phyloP scores from a whole-genome alignment of 164 flowering plant genomes.

The Vitis rupestris region DNA sequence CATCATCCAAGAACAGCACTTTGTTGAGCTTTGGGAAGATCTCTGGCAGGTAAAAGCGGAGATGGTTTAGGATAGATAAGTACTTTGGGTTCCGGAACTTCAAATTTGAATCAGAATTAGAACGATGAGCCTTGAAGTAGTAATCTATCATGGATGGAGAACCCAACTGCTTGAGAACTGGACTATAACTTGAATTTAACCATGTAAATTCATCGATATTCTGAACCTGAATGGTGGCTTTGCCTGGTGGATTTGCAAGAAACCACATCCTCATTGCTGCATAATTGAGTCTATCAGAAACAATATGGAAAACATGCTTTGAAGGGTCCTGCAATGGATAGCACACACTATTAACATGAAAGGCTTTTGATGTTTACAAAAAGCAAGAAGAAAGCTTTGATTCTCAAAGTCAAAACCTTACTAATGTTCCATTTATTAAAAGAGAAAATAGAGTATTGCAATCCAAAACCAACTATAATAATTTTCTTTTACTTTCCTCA shows the following conservation, averaged over 20 bases:
- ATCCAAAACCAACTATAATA: neutral
- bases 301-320: conserved; percentile 88
- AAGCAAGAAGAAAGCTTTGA: neutral
- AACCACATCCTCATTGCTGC: conserved; percentile 98
- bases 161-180: conserved; percentile 79
- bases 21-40: conserved; percentile 87
- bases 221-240: conserved; percentile 81
- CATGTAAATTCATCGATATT: conserved; percentile 88
- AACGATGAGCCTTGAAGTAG: conserved; percentile 75
- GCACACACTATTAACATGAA: neutral
- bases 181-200: conserved; percentile 90
- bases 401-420: too few relatives aligned
- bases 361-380: conserved; percentile 1
- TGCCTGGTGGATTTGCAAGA: conserved; percentile 69
- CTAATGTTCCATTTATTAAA: too few relatives aligned
- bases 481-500: neutral
- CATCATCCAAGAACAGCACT: conserved; percentile 92
- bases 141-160: conserved; percentile 83
- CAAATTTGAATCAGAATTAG: conserved; percentile 76
- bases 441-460: too few relatives aligned
- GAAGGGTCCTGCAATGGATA: conserved; percentile 58
- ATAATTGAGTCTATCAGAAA: conserved; percentile 82
- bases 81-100: conserved; percentile 93
- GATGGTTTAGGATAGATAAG: conserved; percentile 89
- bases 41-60: conserved; percentile 92